A percentile compares a stretch with the other conserved stretches of the same genome.
Evolutionary conservation across 768 basidiomycete genomes (phyloP).

Genomic region (Saitozyma sp.): DNA sequence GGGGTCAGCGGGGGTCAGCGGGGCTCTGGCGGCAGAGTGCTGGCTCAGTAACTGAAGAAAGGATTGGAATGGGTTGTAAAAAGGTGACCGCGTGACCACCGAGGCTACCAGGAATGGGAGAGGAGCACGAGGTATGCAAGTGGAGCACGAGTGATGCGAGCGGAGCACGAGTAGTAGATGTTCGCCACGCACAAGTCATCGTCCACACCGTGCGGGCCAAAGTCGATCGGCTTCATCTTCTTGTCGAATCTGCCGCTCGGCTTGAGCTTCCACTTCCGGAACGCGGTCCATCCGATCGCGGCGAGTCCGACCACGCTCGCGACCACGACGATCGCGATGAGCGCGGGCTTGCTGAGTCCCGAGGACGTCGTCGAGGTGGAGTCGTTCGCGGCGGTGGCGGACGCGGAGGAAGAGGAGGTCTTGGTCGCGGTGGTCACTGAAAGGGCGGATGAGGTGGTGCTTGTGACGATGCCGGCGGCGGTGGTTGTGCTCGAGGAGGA

Average conservation of each 20-base stretch:
- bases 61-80: too few species aligned
- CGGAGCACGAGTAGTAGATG: background rate
- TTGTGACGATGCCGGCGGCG: background rate
- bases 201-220: slow-evolving; percentile 38
- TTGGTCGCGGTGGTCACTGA: background rate
- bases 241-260: slow-evolving; percentile 45
- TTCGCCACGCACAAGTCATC: slow-evolving; percentile 34
- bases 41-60: too few species aligned
- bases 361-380: slow-evolving; percentile 6
- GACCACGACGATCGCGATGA: slow-evolving; percentile 48
- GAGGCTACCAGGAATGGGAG: background rate
- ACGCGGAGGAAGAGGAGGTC: slow-evolving; percentile 3
- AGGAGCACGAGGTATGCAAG: background rate
- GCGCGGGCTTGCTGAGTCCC: slow-evolving; percentile 38
- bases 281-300: slow-evolving; percentile 40
- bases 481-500: slow-evolving; percentile 6
- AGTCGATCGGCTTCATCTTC: slow-evolving; percentile 48
- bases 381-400: slow-evolving; percentile 11
- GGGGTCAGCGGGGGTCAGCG: slow-evolving; percentile 2
- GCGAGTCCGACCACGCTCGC: slow-evolving; percentile 40
- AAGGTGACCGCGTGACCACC: too few species aligned
- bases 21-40: background rate
- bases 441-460: slow-evolving; percentile 1
- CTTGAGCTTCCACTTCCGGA: slow-evolving; percentile 47
- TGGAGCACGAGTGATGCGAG: background rate